Conservation (phyloP, 1,139 yeast genomes). For the Scheffersomyces stambukii region DNA sequence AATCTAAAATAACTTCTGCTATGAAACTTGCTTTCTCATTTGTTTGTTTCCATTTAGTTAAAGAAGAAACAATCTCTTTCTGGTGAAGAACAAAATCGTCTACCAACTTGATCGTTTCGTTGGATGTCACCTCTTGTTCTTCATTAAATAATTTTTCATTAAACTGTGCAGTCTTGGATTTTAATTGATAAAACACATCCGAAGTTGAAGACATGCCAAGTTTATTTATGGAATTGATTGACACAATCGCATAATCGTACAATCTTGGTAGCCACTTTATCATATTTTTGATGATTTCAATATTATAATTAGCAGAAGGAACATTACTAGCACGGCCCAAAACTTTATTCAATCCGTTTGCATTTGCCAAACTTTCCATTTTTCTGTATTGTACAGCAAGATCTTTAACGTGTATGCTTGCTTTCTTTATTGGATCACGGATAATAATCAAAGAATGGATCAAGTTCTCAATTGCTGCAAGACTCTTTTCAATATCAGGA, state of each 20-base stretch:
- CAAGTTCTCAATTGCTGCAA: conserved; percentile 77
- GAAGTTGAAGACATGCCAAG: conserved; percentile 11
- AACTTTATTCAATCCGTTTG: conserved; percentile 9
- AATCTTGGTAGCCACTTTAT: conserved; percentile 46
- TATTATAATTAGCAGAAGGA: conserved; percentile 16
- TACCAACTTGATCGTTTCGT: conserved; percentile 13
- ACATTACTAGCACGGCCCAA: conserved; percentile 14
- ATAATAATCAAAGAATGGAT: conserved; percentile 49
- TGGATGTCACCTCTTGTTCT: conserved; percentile 13
- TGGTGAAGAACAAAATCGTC: conserved; percentile 17
- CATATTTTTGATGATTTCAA: conserved; percentile 14
- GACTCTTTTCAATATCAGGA: conserved; percentile 69
- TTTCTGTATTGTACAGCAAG: conserved; percentile 11
- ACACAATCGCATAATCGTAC: conserved; percentile 43
- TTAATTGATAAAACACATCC: conserved; percentile 19
- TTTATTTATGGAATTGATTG: conserved; percentile 16
- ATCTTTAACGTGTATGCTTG: conserved; percentile 18
- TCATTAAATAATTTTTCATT: conserved; percentile 5
- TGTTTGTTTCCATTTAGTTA: conserved; percentile 25
- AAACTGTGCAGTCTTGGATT: conserved; percentile 15
- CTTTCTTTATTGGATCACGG: conserved; percentile 41
- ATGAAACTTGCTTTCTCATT: conserved; percentile 36
- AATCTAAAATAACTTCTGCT: conserved; percentile 40
- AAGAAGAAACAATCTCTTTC: conserved; percentile 14
- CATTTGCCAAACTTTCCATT: conserved; percentile 15